Base-by-base conservation (phyloP, 768 basidiomycete species). In the Erythrobasidium yunnanense region DNA sequence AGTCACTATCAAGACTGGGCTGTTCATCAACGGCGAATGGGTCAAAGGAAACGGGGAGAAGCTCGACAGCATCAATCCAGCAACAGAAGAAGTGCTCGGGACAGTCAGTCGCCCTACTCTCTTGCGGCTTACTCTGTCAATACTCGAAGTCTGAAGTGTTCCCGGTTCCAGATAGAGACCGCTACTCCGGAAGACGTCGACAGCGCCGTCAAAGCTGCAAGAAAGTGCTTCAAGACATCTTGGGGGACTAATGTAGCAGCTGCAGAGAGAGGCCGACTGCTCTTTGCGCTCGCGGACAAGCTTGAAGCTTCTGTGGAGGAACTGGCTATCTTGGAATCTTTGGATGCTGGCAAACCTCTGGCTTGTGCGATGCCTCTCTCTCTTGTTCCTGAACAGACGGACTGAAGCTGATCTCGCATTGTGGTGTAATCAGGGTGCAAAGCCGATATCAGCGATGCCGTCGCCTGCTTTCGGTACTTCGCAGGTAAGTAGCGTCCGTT, bases 311-410 rank as follows among this genome's bases (percentile, higher is more conserved):
- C 65, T 62, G 38, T 47, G 22, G 83, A 87, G 62, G 84, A 86
- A n/a, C 86, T 87, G 27, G 83, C 84, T 67, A 85, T 89, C 76
- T 81, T 93, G 47, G 84, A 88, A 22, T 83, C 83, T 69, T 79
- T 91, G 58, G 54, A 96, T 78, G 91, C 90, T 73, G 92, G 91
- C 47, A 93, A 95, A 78, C 88, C 86, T 72, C 74, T 72, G 20
- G 69, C 38, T 32, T 70, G 53, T n/a, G n/a, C n/a, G n/a, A n/a
- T n/a, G n/a, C n/a, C n/a, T n/a, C n/a, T n/a, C n/a, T n/a, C n/a
- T n/a, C n/a, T n/a, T n/a, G n/a, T n/a, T n/a, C n/a, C n/a, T n/a
- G n/a, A n/a, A n/a, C n/a, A n/a, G n/a, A n/a, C n/a, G n/a, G n/a
- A n/a, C n/a, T n/a, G n/a, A n/a, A n/a, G n/a, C n/a, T n/a, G n/a